A percentile compares a stretch with the other conserved stretches of the same genome.
Conservation (phyloP, 1,284 basidiomycete genomes). For the Tylopilus sp. region DNA sequence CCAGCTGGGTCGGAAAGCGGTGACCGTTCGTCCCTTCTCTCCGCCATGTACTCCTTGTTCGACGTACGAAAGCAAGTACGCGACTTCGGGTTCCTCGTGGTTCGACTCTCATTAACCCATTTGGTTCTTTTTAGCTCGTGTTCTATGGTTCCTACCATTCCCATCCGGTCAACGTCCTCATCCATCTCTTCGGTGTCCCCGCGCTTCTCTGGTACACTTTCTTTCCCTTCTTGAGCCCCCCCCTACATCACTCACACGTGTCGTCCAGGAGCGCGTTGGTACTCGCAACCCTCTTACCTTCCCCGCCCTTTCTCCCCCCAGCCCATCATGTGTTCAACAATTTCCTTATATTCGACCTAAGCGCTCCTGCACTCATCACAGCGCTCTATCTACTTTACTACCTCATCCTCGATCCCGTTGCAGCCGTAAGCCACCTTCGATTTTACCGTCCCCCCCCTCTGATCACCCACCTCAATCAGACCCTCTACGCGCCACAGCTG, state of each 20-base stretch:
- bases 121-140: conserved; percentile 51
- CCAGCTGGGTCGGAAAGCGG: no score
- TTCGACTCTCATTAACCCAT: conserved; percentile 2
- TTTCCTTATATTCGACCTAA: conserved; percentile 69
- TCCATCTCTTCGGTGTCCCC: conserved; percentile 83
- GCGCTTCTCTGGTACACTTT: conserved; percentile 69
- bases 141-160: conserved; percentile 90
- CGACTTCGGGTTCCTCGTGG: conserved; percentile 1
- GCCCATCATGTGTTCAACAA: conserved; percentile 53
- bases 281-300: conserved; percentile 48
- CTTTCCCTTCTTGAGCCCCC: conserved; percentile 23
- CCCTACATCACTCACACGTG: conserved; percentile 4
- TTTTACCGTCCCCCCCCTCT: background rate
- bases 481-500: conserved; percentile 62
- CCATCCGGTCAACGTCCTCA: conserved; percentile 72
- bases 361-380: conserved; percentile 55
- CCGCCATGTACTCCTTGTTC: conserved; percentile 47
- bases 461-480: conserved; percentile 36
- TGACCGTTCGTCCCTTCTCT: no score
- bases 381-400: conserved; percentile 70
- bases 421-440: conserved; percentile 59
- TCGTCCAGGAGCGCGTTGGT: conserved; percentile 60
- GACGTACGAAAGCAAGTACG: conserved; percentile 58
- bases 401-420: conserved; percentile 69
- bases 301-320: conserved; percentile 54